These are phyloP conservation scores for Zopfochytrium polystomum DNA, from an alignment of 371 early-diverging fungal species.

Conservation along the genomic window DNA sequence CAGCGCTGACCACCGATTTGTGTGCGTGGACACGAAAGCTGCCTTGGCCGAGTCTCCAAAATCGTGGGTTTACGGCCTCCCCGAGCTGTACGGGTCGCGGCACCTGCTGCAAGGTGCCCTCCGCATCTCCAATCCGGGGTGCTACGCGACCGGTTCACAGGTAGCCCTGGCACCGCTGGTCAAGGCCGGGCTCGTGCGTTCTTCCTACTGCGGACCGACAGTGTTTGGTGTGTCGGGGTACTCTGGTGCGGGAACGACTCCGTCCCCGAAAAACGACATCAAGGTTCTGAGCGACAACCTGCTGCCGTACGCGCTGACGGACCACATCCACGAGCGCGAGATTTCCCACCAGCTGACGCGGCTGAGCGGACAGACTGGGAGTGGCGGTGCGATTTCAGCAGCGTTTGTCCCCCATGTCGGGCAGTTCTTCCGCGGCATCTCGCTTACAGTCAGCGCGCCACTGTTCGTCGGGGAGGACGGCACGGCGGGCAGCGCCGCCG, in stretches of 20 bases:
- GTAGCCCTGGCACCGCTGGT: slow-evolving; percentile 79
- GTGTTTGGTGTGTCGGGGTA: slow-evolving; percentile 96
- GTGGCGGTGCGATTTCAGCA: slow-evolving; percentile 30
- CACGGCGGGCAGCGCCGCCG: slow-evolving; percentile 59
- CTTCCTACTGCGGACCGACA: slow-evolving; percentile 50
- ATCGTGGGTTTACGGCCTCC: slow-evolving; percentile 89
- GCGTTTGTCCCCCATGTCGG: slow-evolving; percentile 91
- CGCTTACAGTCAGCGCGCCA: slow-evolving; percentile 82
- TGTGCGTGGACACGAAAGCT: no score
- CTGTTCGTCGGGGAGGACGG: no score
- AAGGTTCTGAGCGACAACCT: slow-evolving; percentile 79
- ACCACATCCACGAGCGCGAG: slow-evolving; percentile 95
- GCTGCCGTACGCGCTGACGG: slow-evolving; percentile 86
- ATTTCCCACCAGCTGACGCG: slow-evolving; percentile 74
- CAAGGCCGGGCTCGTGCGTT: slow-evolving; percentile 57
- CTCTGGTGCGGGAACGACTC: slow-evolving; percentile 95
- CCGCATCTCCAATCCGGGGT: slow-evolving; percentile 88
- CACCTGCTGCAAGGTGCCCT: slow-evolving; percentile 51
- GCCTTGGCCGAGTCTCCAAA: no score
- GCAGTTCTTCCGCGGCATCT: slow-evolving; percentile 89
- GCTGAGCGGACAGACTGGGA: slow-evolving; percentile 31
- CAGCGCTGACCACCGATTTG: slow-evolving; percentile 93
- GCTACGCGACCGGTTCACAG: slow-evolving; percentile 96
- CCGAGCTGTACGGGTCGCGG: slow-evolving; percentile 73
- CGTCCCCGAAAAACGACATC: slow-evolving; percentile 89